Evolutionary conservation across 148 eudicot species (phyloP).

Genomic region (Cornus suecica): DNA sequence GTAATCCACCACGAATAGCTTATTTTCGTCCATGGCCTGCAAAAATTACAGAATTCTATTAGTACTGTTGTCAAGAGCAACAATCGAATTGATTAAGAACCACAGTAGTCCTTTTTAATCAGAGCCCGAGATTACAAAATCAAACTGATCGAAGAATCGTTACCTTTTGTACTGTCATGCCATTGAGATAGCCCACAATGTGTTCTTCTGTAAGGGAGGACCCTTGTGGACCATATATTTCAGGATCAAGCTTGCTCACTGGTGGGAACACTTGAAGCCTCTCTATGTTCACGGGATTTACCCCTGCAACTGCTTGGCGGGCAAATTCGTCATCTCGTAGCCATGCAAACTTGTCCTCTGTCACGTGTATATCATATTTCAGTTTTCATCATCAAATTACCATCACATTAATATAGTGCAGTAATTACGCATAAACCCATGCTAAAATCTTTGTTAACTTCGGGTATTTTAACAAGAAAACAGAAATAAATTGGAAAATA

Average conservation of each 20-base stretch:
- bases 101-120: neutral
- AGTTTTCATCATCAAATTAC: neutral
- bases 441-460: too few species aligned
- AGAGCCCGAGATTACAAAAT: too few species aligned
- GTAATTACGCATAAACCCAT: too few species aligned
- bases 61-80: neutral
- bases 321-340: constrained; percentile 96
- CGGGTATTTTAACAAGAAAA: too few species aligned
- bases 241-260: constrained; percentile 78
- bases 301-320: constrained; percentile 85
- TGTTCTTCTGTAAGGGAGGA: constrained; percentile 86
- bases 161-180: constrained; percentile 89
- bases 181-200: constrained; percentile 65
- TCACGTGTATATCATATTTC: constrained; percentile 2
- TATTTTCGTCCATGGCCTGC: constrained; percentile 81
- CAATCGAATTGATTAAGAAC: neutral
- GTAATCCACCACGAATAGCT: constrained; percentile 72
- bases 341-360: constrained; percentile 97
- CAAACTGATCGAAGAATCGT: neutral
- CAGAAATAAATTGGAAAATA: too few species aligned
- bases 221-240: constrained; percentile 62
- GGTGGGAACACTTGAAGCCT: constrained; percentile 74
- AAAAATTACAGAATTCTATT: neutral
- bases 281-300: constrained; percentile 77
- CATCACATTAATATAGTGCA: neutral